Evolutionary conservation across 306 rosid genomes (phyloP).

Genomic region (Acacia confusa): DNA sequence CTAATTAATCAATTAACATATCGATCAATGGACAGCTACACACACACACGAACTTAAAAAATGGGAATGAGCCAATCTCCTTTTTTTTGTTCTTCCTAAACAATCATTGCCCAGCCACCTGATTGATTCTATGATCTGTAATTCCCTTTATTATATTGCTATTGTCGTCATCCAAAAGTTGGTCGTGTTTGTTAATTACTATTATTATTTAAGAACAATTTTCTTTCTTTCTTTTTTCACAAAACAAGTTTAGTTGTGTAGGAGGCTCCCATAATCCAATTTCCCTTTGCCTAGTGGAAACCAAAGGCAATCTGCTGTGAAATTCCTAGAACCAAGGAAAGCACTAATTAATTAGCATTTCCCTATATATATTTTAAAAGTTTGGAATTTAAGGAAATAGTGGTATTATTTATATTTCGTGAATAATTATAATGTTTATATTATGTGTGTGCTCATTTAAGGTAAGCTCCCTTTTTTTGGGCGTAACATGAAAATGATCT

Average conservation of each 20-base stretch:
- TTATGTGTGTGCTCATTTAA: background rate
- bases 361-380: background rate
- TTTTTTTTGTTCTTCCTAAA: background rate
- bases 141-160: slow-evolving; percentile 11
- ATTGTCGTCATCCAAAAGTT: slow-evolving; percentile 3
- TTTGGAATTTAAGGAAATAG: background rate
- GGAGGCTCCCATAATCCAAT: background rate
- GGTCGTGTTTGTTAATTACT: background rate
- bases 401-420: background rate
- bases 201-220: background rate
- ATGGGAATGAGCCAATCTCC: background rate
- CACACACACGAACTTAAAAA: background rate
- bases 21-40: slow-evolving; percentile 7
- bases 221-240: too few relatives aligned
- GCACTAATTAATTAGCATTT: background rate
- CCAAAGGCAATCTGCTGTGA: too few relatives aligned
- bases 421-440: background rate
- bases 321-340: too few relatives aligned
- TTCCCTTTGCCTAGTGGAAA: background rate
- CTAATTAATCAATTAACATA: background rate
- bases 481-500: background rate
- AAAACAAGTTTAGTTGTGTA: background rate
- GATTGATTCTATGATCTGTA: slow-evolving; percentile 24
- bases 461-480: background rate
- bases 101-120: slow-evolving; percentile 27